These are phyloP conservation scores for Rauvolfia tetraphylla DNA, from an alignment of 257 asterid species.

Conservation along the genomic window DNA sequence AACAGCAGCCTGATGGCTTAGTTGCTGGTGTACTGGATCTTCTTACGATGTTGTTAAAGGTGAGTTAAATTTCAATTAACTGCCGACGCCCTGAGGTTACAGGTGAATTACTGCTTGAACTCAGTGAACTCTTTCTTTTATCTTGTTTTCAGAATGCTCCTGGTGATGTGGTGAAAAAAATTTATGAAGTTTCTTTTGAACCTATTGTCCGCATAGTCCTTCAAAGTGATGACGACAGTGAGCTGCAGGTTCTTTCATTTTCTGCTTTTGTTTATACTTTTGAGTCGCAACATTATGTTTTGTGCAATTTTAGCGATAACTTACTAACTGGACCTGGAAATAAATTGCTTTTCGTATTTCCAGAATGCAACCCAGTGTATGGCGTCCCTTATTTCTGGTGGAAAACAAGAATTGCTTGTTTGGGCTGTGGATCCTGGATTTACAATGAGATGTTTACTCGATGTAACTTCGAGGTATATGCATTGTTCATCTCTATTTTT, in stretches of 20 bases:
- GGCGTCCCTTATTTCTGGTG: conserved; percentile 81
- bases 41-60: conserved; percentile 81
- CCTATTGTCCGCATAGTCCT: conserved; percentile 70
- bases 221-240: conserved; percentile 82
- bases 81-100: not conserved
- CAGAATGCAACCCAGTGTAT: conserved; percentile 96
- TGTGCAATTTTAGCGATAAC: conserved; percentile 10
- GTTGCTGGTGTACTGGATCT: conserved; percentile 96
- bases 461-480: conserved; percentile 85
- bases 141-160: conserved; percentile 67
- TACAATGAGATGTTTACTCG: conserved; percentile 87
- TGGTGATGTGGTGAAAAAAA: conserved; percentile 70
- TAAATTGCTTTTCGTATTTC: conserved; percentile 18
- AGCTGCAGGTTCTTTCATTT: conserved; percentile 69
- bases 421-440: conserved; percentile 88
- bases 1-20: conserved; percentile 85
- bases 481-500: conserved; percentile 6
- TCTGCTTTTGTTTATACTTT: conserved; percentile 15
- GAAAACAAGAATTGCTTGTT: conserved; percentile 79
- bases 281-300: conserved; percentile 7
- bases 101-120: not conserved
- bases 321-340: not conserved
- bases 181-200: conserved; percentile 67
- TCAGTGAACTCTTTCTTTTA: not conserved
- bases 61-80: conserved; percentile 26